Base-by-base conservation (phyloP, 2,329 filamentous ascomycete species). In the Fusarium scirpi region DNA sequence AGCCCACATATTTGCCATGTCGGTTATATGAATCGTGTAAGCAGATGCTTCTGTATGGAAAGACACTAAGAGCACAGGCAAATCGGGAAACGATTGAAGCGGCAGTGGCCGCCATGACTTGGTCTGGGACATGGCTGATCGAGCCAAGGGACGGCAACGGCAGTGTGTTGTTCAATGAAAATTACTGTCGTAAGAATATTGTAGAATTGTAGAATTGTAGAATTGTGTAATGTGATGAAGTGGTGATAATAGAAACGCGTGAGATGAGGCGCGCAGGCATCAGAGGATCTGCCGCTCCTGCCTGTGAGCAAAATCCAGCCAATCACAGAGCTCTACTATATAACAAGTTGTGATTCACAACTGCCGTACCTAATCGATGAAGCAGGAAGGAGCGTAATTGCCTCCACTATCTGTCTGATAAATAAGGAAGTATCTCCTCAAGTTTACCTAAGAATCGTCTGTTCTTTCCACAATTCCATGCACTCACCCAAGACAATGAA, bases 1-100 rank as follows among this genome's bases (percentile, higher is more conserved):
- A 27, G 82, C 80, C 92, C 92, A 96, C n/a, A 94, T 82, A 70
- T 90, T 87, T 76, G 87, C 89, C 63, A 94, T 84, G 76, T 95
- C 92, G 4, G 91, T 93, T 41, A 95, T 76, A 62, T 88, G 85
- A 29, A 94, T 77, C 3, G 82, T 85, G 80, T 94, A 94, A 13
- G 88, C 85, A 24, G 84, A 79, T 18, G 82, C 54, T 8, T 81
- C 81, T 74, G 91, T 89, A 29, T 79, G 75, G 22, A 86, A 82
- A 65, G 91, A 91, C 45, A 92, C 83, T 34, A 94, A 83, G 10
- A 94, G 83, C 40, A 85, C 82, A 13, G 91, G 91, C 8, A 89
- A 71, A 20, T 80, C 78, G 15, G 79, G 74, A 38, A 82, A 82
- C 22, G 72, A 52, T 18, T 78, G 64, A 34, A 84, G 76, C 43